These are phyloP conservation scores for Lanzia echinophila DNA, from an alignment of 2,329 filamentous ascomycete genomes.

Conservation along the genomic window DNA sequence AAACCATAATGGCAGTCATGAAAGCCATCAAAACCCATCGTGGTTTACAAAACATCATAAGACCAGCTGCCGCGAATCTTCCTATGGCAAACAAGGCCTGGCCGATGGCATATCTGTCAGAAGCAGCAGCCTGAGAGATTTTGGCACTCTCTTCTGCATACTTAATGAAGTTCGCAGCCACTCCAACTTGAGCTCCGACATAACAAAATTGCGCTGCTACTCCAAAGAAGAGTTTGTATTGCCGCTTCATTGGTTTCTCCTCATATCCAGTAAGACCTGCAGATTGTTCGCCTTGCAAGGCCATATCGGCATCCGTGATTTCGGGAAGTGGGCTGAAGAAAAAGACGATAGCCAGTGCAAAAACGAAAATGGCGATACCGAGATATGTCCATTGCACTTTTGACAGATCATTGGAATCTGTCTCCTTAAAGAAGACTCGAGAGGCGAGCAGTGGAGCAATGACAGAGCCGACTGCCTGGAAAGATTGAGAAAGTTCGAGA, in stretches of 20 bases:
- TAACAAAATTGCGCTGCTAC: conserved; percentile 75
- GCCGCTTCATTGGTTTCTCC: conserved; percentile 29
- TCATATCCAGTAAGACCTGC: conserved; percentile 12
- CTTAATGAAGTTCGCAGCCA: conserved; percentile 7
- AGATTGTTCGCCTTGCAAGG: conserved; percentile 36
- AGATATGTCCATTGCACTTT: conserved; percentile 80
- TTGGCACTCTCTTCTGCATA: conserved; percentile 24
- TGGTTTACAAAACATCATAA: conserved; percentile 58
- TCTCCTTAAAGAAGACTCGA: conserved; percentile 62
- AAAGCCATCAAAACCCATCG: conserved; percentile 60
- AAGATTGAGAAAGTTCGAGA: conserved; percentile 65
- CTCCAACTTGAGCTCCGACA: conserved; percentile 43
- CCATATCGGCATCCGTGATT: conserved; percentile 42
- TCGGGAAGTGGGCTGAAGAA: conserved; percentile 59
- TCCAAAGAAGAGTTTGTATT: conserved; percentile 58
- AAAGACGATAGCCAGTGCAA: conserved; percentile 59
- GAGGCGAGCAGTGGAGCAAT: conserved; percentile 63
- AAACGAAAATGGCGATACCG: conserved; percentile 68
- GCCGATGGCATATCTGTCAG: conserved; percentile 63
- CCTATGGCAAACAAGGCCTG: conserved; percentile 69
- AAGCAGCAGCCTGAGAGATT: conserved; percentile 42
- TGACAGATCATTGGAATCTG: conserved; percentile 32
- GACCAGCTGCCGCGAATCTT: conserved; percentile 58
- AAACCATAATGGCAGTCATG: conserved; percentile 51
- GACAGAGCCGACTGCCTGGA: conserved; percentile 69